Percentiles rank a stretch among this genome's conserved stretches.
Evolutionary conservation across 164 flowering plant species (phyloP).

Genomic region (Malania oleifera): DNA sequence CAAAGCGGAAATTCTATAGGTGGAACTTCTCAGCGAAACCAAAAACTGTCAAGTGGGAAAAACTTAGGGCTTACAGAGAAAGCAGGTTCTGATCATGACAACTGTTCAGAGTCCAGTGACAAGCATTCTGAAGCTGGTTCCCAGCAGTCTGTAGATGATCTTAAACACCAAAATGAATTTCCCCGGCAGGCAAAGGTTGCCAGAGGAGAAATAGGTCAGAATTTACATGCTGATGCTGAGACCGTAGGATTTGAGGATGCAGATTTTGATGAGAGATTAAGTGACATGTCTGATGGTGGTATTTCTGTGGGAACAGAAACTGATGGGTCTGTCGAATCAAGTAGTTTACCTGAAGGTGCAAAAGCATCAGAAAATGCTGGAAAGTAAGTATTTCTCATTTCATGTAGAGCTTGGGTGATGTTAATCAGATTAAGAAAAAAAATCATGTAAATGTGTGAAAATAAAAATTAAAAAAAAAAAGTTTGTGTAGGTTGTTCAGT

Average conservation of each 20-base stretch:
- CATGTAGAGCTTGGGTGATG: not conserved
- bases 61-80: slow-evolving; percentile 24
- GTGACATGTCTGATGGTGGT: slow-evolving; percentile 61
- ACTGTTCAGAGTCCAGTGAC: slow-evolving; percentile 37
- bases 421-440: too few relatives aligned
- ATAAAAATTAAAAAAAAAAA: too few relatives aligned
- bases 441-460: too few relatives aligned
- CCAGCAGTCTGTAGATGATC: slow-evolving; percentile 39
- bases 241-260: slow-evolving; percentile 39
- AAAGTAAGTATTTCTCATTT: slow-evolving; percentile 33
- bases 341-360: slow-evolving; percentile 22
- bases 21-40: slow-evolving; percentile 22
- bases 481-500: too few relatives aligned
- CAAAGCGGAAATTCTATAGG: slow-evolving; percentile 23
- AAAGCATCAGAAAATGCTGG: slow-evolving; percentile 23
- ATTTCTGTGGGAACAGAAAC: slow-evolving; percentile 63
- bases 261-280: slow-evolving; percentile 51
- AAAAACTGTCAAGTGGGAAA: slow-evolving; percentile 29
- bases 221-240: slow-evolving; percentile 34
- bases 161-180: slow-evolving; percentile 32
- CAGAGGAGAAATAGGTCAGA: slow-evolving; percentile 27
- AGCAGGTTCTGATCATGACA: slow-evolving; percentile 34
- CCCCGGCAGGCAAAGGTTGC: slow-evolving; percentile 28
- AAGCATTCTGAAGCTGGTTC: slow-evolving; percentile 37
- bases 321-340: slow-evolving; percentile 40